A percentile compares a stretch with the other conserved stretches of the same genome.
These are phyloP conservation scores for Malbranchea zuffiana DNA, from an alignment of 2,329 filamentous ascomycete species.

Conservation along the genomic window DNA sequence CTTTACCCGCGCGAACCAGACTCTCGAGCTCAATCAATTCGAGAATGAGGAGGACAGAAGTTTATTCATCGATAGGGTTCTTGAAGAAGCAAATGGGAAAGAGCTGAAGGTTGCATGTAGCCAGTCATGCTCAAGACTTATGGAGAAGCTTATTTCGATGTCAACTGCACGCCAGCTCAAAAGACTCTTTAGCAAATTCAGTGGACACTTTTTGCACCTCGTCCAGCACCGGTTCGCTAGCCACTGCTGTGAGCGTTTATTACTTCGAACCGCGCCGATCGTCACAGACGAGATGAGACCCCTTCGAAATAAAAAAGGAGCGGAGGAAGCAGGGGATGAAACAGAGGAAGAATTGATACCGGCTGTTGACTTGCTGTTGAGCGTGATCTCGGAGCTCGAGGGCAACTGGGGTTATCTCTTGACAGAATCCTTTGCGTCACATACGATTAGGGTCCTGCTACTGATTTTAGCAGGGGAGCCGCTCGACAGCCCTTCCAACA, in stretches of 20 bases:
- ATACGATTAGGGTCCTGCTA: constrained; percentile 75
- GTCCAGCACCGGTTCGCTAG: constrained; percentile 94
- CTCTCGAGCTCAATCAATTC: constrained; percentile 85
- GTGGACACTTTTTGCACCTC: constrained; percentile 74
- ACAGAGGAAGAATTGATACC: constrained; percentile 41
- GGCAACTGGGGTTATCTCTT: constrained; percentile 71
- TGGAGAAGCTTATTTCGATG: constrained; percentile 81
- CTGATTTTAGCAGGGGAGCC: constrained; percentile 76
- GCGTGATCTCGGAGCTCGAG: constrained; percentile 78
- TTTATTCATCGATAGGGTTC: constrained; percentile 69
- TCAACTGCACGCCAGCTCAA: constrained; percentile 74
- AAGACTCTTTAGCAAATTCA: constrained; percentile 73
- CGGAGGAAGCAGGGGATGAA: constrained; percentile 35
- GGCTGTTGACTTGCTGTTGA: constrained; percentile 77
- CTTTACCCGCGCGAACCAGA: constrained; percentile 78
- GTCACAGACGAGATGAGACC: constrained; percentile 59
- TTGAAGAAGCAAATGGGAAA: constrained; percentile 76
- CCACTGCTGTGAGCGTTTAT: constrained; percentile 92
- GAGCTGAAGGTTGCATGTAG: constrained; percentile 93
- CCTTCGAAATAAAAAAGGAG: constrained; percentile 28
- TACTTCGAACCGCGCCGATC: constrained; percentile 67
- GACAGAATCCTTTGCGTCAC: constrained; percentile 81
- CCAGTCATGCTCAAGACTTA: constrained; percentile 83
- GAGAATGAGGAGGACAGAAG: constrained; percentile 59
- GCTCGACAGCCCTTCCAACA: constrained; percentile 56